These are phyloP conservation scores for Trametes pubescens DNA, from an alignment of 1,284 basidiomycete genomes.

Conservation along the genomic window DNA sequence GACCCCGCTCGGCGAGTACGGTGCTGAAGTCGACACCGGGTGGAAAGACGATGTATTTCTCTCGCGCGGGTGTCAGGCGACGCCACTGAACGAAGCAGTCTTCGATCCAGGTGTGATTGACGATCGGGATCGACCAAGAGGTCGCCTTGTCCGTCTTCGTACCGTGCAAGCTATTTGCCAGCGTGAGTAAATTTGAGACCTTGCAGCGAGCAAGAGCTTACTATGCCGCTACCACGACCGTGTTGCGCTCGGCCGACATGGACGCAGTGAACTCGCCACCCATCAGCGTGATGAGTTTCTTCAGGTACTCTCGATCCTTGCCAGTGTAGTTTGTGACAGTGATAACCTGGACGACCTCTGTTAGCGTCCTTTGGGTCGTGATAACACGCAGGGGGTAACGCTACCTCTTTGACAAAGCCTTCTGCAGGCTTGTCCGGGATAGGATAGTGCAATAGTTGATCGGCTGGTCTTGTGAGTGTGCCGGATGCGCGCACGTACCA, in stretches of 20 bases:
- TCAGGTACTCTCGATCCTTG: conserved; percentile 84
- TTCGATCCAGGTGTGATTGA: conserved; percentile 91
- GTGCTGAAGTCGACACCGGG: conserved; percentile 71
- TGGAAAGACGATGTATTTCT: conserved; percentile 75
- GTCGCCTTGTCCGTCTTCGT: conserved; percentile 78
- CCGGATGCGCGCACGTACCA: conserved; percentile 78
- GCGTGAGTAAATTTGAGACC: neutral
- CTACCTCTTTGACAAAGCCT: conserved; percentile 50
- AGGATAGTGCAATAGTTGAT: conserved; percentile 70
- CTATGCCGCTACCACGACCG: conserved; percentile 85
- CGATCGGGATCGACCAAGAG: conserved; percentile 84
- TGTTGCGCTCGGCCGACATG: conserved; percentile 74
- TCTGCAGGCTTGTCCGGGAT: conserved; percentile 51
- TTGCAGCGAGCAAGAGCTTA: conserved; percentile 47
- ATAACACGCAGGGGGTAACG: conserved; percentile 20
- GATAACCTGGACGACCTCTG: conserved; percentile 57
- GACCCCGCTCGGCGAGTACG: conserved; percentile 62
- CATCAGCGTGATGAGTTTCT: conserved; percentile 79
- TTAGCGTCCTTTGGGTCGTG: neutral
- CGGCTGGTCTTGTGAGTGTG: conserved; percentile 68
- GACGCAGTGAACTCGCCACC: conserved; percentile 84
- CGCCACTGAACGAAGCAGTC: conserved; percentile 86
- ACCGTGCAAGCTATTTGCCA: conserved; percentile 64
- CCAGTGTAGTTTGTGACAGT: conserved; percentile 92
- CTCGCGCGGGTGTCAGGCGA: conserved; percentile 62